Conservation (phyloP, 805 yeast species). For the Saccharomyces kudriavzevii region DNA sequence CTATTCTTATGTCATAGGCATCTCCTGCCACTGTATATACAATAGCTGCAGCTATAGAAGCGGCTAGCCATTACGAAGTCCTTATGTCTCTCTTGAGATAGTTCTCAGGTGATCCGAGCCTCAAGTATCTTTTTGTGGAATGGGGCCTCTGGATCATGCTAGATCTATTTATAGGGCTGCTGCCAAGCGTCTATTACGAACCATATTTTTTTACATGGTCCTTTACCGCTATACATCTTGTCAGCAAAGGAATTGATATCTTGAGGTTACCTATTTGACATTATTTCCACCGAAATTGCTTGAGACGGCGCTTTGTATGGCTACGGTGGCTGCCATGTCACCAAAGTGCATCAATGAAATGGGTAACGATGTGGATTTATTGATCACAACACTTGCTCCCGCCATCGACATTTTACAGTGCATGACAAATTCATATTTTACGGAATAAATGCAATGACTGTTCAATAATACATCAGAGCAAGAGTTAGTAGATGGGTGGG, state of each 20-base stretch:
- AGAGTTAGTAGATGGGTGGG: constrained; percentile 21
- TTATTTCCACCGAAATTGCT: constrained; percentile 26
- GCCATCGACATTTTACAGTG: constrained; percentile 27
- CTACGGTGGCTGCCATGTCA: constrained; percentile 22
- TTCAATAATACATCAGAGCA: constrained; percentile 27
- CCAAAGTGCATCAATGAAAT: constrained; percentile 23
- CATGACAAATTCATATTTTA: constrained; percentile 26
- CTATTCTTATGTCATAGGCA: constrained; percentile 20
- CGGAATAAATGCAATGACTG: constrained; percentile 23
- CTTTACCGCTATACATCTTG: constrained; percentile 26
- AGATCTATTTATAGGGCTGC: constrained; percentile 22
- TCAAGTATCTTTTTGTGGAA: constrained; percentile 24
- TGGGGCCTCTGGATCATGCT: constrained; percentile 25
- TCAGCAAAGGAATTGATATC: constrained; percentile 26
- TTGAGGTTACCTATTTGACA: constrained; percentile 26
- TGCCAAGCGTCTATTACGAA: constrained; percentile 20
- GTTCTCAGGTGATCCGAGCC: constrained; percentile 16
- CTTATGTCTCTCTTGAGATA: constrained; percentile 17
- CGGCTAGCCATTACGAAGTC: constrained; percentile 14
- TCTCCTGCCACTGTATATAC: constrained; percentile 19
- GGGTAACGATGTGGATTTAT: constrained; percentile 23
- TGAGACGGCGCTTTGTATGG: constrained; percentile 30
- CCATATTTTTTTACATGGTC: constrained; percentile 27
- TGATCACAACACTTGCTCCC: constrained; percentile 27
- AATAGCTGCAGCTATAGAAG: constrained; percentile 21